Evolutionary conservation across 2,329 filamentous ascomycete species (phyloP), one percentile per base, ranked within the genome.

Genomic region (Dactylonectria macrodidyma): DNA sequence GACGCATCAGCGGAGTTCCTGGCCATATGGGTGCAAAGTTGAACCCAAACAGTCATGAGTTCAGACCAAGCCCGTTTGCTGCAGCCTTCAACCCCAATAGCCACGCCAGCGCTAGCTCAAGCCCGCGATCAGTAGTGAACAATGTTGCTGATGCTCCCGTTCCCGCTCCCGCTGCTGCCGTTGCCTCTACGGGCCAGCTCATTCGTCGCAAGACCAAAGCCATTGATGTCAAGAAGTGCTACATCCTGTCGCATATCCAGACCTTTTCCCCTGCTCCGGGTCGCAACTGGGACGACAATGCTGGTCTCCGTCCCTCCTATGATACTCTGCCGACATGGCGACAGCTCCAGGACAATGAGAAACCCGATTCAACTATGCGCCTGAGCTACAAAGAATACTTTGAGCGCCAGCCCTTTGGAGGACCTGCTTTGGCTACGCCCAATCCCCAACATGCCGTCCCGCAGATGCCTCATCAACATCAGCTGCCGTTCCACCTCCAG

Each of bases 291-390:
- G 86, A 90, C 41, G 88, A 90, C 65, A 97, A 96, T 76, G 92
- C 91, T 54, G 95, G 94, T n/a, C 89, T 98, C 60, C 92, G 92
- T 44, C 92, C 92, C 33, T 91, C 95, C 4, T 98, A 92, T 80
- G 92, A 94, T 74, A 98, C 96, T 1, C 85, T 87, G 11, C 95
- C 95, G 1, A 95, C 92, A 0, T 99, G 96, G 95, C 91, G 92
- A 68, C 89, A 91, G 67, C 82, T 90, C 26, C 84, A 89, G 56
- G 90, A 91, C 22, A 92, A 94, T 71, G 93, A 97, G 71, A 93
- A 93, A 75, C 77, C 84, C 0, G 88, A 90, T 41, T 90, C 89
- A 2, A 89, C 87, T 2, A 91, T 91, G 86, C 85, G 83, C 69
- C 76, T 90, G 76, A 93, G 90, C 0, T 97, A 95, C 79, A 88